Conservation (phyloP, 78 protist species). For the Dictyostelium brefeldianum region DNA sequence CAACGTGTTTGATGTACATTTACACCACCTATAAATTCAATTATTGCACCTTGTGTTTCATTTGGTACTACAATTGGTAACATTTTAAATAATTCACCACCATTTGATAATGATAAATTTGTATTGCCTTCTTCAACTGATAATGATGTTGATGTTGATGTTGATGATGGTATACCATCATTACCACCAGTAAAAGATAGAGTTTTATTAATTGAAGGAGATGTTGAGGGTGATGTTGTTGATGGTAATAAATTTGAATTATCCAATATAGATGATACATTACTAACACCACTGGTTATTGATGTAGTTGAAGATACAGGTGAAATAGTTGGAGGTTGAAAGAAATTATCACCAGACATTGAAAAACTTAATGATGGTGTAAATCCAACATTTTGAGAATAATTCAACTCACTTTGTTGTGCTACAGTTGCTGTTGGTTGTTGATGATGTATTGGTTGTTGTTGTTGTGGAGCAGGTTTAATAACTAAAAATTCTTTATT, state of each 20-base stretch:
- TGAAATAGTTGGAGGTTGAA: not conserved
- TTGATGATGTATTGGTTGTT: not conserved
- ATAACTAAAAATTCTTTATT: constrained; percentile 70
- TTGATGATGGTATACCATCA: not conserved
- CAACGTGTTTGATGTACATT: constrained; percentile 81
- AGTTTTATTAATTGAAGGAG: not conserved
- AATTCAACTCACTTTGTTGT: not conserved
- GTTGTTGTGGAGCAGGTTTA: constrained; percentile 51
- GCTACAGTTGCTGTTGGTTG: not conserved
- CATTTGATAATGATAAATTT: not conserved
- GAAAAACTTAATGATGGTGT: constrained; percentile 16
- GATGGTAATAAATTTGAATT: not conserved
- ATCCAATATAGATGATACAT: constrained; percentile 1
- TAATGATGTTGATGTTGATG: not conserved
- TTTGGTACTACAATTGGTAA: constrained; percentile 50
- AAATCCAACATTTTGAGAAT: not conserved
- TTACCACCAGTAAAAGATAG: constrained; percentile 1
- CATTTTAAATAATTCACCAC: not conserved
- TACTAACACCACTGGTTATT: not conserved
- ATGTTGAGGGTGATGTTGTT: not conserved
- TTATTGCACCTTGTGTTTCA: constrained; percentile 72
- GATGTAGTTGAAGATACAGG: not conserved
- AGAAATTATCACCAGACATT: constrained; percentile 65
- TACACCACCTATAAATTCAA: constrained; percentile 72
- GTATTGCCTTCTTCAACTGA: not conserved